These are phyloP conservation scores for Tricholoma furcatifolium DNA, from an alignment of 768 basidiomycete genomes.

Conservation along the genomic window DNA sequence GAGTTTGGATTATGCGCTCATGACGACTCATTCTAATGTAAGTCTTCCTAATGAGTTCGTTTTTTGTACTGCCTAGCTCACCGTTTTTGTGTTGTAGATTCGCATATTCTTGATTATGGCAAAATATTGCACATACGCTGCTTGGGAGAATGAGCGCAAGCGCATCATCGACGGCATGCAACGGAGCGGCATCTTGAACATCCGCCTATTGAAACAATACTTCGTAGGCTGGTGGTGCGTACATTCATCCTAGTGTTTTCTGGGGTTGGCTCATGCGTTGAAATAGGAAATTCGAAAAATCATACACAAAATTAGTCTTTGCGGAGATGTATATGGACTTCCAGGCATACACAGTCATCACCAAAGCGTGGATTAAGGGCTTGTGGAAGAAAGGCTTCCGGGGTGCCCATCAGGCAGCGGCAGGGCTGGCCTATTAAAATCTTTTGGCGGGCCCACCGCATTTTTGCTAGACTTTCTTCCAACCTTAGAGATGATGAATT, in stretches of 20 bases:
- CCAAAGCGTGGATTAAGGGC: conserved; percentile 64
- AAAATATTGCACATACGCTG: conserved; percentile 79
- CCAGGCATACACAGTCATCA: conserved; percentile 53
- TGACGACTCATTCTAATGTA: conserved; percentile 84
- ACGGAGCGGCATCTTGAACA: conserved; percentile 48
- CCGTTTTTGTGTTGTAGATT: conserved; percentile 37
- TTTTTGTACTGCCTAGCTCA: background rate
- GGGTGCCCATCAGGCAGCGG: conserved; percentile 71
- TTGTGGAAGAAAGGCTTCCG: conserved; percentile 55
- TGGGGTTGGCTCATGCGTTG: conserved; percentile 3
- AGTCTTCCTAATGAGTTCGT: background rate
- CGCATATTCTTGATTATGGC: conserved; percentile 92
- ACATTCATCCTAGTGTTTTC: background rate
- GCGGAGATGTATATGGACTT: conserved; percentile 65
- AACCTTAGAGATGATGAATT: too few relatives aligned
- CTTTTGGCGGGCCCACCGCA: too few relatives aligned
- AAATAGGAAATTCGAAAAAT: conserved; percentile 57
- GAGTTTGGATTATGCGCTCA: conserved; percentile 79
- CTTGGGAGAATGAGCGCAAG: conserved; percentile 70
- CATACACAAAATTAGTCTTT: conserved; percentile 48
- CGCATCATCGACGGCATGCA: conserved; percentile 46
- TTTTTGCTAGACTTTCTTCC: too few relatives aligned
- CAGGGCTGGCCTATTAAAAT: conserved; percentile 50
- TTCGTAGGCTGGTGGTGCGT: conserved; percentile 71
- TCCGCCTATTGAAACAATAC: conserved; percentile 47